Base-by-base conservation (phyloP, 73 alveolate species). In the Effrenium voratum region DNA sequence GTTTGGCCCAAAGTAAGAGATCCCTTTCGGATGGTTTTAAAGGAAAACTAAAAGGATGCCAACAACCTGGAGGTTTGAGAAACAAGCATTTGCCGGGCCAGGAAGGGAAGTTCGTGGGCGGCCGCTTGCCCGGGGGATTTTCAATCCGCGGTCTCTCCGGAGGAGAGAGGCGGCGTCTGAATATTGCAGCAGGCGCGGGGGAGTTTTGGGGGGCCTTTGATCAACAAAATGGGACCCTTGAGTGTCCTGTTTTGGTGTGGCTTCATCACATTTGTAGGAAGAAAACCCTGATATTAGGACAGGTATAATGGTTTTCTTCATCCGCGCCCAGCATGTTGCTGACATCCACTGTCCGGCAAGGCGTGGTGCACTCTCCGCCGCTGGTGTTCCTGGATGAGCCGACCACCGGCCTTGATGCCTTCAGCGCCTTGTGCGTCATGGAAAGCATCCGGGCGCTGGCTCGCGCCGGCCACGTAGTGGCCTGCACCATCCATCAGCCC, bases 341-440 rank as follows among this genome's bases (percentile, higher is more conserved):
- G 77, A 6, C 26, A 34, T 40, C 40, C n/a, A 1, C 34, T 34
- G 40, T 5, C 36, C 40, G 19, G 44, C 30, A 16, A 85, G 94
- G 94, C 6, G 94, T 85, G 10, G 94, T 85, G 81, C 94, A 85
- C 70, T 85, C 94, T 15, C 94, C 94, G 24, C 94, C 94, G 63
- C 70, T 85, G 94, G 94, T 85, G 5, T 85, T 85, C 81, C 49
- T 85, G 40, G 94, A 85, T 85, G 94, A 85, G 70, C 94, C 94
- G 15, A 85, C 94, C 60, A 85, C 82, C 30, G 94, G 94, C 19
- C 32, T 85, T 59, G 94, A 85, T 59, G 94, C 94, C 82, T 85
- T 85, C 60, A 57, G 82, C 12, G 93, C 94, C 36, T 73, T 85
- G 38, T 85, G 94, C 49, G 94, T 85, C 59, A 85, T 85, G 94